Percentiles rank a stretch among this genome's conserved stretches.
Evolutionary conservation across 257 asterid species (phyloP).

Genomic region (Scutellaria galericulata): DNA sequence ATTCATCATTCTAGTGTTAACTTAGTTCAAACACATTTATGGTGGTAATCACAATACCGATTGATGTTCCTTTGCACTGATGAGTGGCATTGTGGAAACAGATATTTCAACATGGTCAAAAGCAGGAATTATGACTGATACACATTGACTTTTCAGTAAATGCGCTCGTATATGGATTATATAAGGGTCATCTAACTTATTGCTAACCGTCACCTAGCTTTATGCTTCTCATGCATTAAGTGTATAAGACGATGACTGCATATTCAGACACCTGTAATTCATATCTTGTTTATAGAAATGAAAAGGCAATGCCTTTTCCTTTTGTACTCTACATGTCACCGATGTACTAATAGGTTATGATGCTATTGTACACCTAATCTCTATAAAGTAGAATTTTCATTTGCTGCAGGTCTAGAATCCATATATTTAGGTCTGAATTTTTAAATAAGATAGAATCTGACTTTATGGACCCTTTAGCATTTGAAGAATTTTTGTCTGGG

Average conservation of each 20-base stretch:
- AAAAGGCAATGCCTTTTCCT: background rate
- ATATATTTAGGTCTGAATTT: no score
- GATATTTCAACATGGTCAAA: background rate
- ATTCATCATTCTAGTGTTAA: background rate
- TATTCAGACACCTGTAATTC: background rate
- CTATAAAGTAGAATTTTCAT: background rate
- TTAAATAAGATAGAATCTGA: background rate
- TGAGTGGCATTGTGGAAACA: background rate
- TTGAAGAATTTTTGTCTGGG: background rate
- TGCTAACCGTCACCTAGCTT: background rate
- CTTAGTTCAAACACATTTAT: background rate
- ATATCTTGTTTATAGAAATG: background rate
- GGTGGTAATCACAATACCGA: background rate
- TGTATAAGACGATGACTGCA: background rate
- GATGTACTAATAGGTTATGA: background rate
- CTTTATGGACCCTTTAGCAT: background rate
- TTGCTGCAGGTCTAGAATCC: background rate
- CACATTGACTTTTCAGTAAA: background rate
- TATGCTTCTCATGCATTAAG: background rate
- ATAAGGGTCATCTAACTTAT: no score
- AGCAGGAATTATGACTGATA: background rate
- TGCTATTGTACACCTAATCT: background rate
- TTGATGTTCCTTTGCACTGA: background rate
- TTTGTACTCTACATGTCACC: background rate
- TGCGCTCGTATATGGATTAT: background rate